Conservation (phyloP, 1,284 basidiomycete species). For the Ustilago xerochloae region DNA sequence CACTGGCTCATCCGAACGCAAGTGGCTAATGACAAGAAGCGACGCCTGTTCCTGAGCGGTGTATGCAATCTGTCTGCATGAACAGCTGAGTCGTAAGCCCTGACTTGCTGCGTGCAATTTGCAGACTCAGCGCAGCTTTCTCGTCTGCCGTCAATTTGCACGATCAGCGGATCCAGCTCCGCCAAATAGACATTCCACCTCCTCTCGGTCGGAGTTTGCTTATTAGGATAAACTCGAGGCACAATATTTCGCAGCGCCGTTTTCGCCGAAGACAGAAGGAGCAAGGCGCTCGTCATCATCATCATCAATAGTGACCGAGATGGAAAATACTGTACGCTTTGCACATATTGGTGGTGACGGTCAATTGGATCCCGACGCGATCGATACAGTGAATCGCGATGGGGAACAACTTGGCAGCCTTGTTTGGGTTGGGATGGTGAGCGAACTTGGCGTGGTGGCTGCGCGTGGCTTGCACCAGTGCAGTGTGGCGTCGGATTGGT, state of each 20-base stretch:
- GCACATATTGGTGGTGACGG: too few relatives aligned
- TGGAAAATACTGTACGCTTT: too few relatives aligned
- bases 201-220: slow-evolving; percentile 2
- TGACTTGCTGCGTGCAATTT: background rate
- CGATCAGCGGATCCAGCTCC: background rate
- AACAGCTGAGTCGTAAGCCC: slow-evolving; percentile 1
- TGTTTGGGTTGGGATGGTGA: too few relatives aligned
- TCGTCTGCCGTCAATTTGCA: background rate
- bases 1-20: too few relatives aligned
- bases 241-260: background rate
- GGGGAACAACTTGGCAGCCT: too few relatives aligned
- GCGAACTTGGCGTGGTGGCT: too few relatives aligned
- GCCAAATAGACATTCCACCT: slow-evolving; percentile 1
- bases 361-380: too few relatives aligned
- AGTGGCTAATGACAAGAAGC: background rate
- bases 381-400: too few relatives aligned
- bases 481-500: background rate
- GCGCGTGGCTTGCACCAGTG: background rate
- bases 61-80: slow-evolving; percentile 11
- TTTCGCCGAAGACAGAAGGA: background rate
- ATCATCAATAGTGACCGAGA: background rate
- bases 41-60: slow-evolving; percentile 21
- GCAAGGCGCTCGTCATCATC: background rate
- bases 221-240: slow-evolving; percentile 1
- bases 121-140: too few relatives aligned